phyloP scores from a whole-genome alignment of 1,284 basidiomycete genomes.

The Pseudozyma thailandica region DNA sequence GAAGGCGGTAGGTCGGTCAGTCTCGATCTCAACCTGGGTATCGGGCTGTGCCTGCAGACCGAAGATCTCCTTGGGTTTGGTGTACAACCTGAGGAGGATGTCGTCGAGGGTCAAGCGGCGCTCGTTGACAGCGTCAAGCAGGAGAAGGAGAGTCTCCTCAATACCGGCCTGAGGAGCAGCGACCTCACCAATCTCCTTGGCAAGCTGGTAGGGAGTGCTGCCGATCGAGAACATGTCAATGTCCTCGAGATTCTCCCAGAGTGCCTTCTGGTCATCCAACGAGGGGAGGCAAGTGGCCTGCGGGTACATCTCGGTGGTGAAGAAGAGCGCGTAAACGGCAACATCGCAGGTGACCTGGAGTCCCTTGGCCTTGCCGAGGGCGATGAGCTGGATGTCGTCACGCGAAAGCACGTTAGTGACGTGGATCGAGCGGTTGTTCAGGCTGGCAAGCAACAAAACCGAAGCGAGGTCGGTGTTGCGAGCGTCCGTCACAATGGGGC shows the following conservation, averaged over 20 bases:
- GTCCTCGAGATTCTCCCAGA: constrained; percentile 86
- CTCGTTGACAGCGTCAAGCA: constrained; percentile 85
- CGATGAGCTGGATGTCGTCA: constrained; percentile 90
- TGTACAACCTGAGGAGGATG: constrained; percentile 82
- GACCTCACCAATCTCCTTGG: constrained; percentile 76
- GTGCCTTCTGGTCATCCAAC: constrained; percentile 79
- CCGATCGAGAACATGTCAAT: constrained; percentile 95
- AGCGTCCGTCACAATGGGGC: constrained; percentile 93
- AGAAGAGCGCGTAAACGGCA: constrained; percentile 91
- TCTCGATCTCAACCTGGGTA: constrained; percentile 82
- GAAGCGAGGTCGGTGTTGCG: constrained; percentile 92
- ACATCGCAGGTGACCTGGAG: constrained; percentile 97
- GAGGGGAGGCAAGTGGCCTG: constrained; percentile 78
- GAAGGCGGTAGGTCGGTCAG: constrained; percentile 81
- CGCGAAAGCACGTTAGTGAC: constrained; percentile 89
- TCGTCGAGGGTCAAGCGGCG: constrained; percentile 85
- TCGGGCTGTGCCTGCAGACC: constrained; percentile 85
- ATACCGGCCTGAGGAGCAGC: constrained; percentile 82
- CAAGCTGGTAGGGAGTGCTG: constrained; percentile 81
- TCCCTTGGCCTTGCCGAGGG: constrained; percentile 91
- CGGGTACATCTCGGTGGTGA: constrained; percentile 76
- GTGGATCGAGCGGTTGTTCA: constrained; percentile 89
- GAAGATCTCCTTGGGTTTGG: constrained; percentile 93
- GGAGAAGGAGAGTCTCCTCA: constrained; percentile 86
- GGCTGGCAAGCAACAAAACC: constrained; percentile 88